Conservation (phyloP, 1,284 basidiomycete genomes). For the Ceratobasidium sp. region DNA sequence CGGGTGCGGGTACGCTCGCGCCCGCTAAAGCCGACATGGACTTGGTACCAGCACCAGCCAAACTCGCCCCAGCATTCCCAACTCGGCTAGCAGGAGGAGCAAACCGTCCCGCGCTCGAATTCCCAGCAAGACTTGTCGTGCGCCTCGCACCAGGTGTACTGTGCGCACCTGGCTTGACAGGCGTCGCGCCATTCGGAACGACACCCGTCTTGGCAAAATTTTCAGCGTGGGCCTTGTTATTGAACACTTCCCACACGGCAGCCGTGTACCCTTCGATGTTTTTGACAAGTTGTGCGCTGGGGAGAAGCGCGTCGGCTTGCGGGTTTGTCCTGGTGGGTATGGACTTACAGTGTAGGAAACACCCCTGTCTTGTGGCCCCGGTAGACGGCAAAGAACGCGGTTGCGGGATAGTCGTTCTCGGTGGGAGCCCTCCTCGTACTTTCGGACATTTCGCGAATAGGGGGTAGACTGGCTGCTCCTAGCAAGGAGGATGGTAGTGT, state of each 20-base stretch:
- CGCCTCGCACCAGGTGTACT: neutral
- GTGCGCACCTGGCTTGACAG: slow-evolving; percentile 19
- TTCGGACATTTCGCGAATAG: slow-evolving; percentile 4
- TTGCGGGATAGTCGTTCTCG: slow-evolving; percentile 8
- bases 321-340: neutral
- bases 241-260: slow-evolving; percentile 8
- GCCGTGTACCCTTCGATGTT: neutral
- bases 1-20: neutral
- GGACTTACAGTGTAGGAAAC: slow-evolving; percentile 7
- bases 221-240: slow-evolving; percentile 29
- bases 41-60: neutral
- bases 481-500: neutral
- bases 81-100: neutral
- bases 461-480: neutral
- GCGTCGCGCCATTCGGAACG: slow-evolving; percentile 13
- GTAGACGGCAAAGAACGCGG: slow-evolving; percentile 29
- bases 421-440: neutral
- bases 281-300: slow-evolving; percentile 5
- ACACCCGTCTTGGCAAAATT: slow-evolving; percentile 20
- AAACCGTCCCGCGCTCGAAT: neutral
- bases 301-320: neutral
- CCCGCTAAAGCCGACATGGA: neutral
- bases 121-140: neutral
- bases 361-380: slow-evolving; percentile 10
- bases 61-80: neutral